Conservation (phyloP, 2,329 filamentous ascomycete species). For the Microcera coccophila region DNA sequence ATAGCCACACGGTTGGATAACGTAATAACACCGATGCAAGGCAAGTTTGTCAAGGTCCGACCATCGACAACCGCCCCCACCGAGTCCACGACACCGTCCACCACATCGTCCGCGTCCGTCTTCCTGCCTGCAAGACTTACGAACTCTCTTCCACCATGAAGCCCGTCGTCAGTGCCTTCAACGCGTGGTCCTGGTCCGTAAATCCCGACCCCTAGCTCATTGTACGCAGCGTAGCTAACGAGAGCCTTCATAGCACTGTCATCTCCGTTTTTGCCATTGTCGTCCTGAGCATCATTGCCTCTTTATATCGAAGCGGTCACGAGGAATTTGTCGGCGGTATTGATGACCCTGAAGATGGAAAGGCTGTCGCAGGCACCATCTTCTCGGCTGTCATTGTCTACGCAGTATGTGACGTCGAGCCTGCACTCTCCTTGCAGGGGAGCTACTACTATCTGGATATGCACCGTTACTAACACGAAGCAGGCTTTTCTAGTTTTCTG, state of each 20-base stretch:
- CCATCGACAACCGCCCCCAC: conserved; percentile 15
- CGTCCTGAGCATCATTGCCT: conserved; percentile 60
- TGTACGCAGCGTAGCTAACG: conserved; percentile 23
- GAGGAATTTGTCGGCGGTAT: conserved; percentile 77
- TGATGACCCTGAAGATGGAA: conserved; percentile 67
- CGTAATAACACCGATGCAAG: conserved; percentile 16
- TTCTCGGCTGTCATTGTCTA: conserved; percentile 89
- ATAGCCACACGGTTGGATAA: conserved; percentile 9
- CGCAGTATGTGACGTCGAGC: conserved; percentile 57
- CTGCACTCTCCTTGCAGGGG: neutral
- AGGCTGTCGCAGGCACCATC: conserved; percentile 76
- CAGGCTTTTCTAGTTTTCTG: conserved; percentile 91
- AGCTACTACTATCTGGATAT: neutral
- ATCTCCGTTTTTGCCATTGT: conserved; percentile 63
- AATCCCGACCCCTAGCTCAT: conserved; percentile 12
- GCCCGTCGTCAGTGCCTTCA: conserved; percentile 84
- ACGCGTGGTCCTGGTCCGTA: conserved; percentile 90
- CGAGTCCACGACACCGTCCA: conserved; percentile 1
- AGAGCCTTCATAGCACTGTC: conserved; percentile 58
- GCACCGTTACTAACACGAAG: conserved; percentile 8
- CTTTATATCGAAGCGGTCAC: conserved; percentile 74
- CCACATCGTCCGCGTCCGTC: conserved; percentile 2
- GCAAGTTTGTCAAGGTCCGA: conserved; percentile 19
- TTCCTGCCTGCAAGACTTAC: neutral
- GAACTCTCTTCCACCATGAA: conserved; percentile 65